phyloP scores from a whole-genome alignment of 305 asterid species.

The Withania somnifera region DNA sequence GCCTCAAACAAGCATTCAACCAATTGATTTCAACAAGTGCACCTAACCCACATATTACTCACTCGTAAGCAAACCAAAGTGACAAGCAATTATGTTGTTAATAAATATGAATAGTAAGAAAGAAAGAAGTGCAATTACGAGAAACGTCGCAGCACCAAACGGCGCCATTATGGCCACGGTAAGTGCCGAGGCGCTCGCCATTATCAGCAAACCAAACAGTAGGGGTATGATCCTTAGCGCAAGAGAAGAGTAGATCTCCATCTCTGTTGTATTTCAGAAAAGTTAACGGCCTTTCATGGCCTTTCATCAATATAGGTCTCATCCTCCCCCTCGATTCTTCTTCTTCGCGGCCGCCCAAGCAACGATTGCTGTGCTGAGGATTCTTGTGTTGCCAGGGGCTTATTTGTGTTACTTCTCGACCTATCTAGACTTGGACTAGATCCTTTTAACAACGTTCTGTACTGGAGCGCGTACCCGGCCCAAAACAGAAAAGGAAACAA shows the following conservation, averaged over 20 bases:
- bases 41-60: background rate
- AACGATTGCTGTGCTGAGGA: too few species aligned
- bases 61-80: background rate
- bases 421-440: background rate
- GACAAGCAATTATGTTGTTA: background rate
- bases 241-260: slow-evolving; percentile 86
- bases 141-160: slow-evolving; percentile 94
- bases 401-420: background rate
- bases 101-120: background rate
- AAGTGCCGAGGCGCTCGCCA: slow-evolving; percentile 93
- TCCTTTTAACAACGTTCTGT: too few species aligned
- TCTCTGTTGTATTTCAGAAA: slow-evolving; percentile 73
- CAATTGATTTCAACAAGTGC: too few species aligned
- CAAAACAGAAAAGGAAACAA: too few species aligned
- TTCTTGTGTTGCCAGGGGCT: too few species aligned
- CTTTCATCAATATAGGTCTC: slow-evolving; percentile 94
- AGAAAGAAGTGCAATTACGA: slow-evolving; percentile 16
- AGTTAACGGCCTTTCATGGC: slow-evolving; percentile 95
- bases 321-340: slow-evolving; percentile 19
- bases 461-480: too few species aligned
- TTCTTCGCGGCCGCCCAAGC: background rate
- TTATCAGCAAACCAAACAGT: slow-evolving; percentile 87
- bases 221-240: slow-evolving; percentile 86
- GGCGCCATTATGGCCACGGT: slow-evolving; percentile 89
- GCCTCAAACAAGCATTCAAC: too few species aligned